Conservation (phyloP, 192 early-diverging fungal species). For the Allomyces javanicus region DNA sequence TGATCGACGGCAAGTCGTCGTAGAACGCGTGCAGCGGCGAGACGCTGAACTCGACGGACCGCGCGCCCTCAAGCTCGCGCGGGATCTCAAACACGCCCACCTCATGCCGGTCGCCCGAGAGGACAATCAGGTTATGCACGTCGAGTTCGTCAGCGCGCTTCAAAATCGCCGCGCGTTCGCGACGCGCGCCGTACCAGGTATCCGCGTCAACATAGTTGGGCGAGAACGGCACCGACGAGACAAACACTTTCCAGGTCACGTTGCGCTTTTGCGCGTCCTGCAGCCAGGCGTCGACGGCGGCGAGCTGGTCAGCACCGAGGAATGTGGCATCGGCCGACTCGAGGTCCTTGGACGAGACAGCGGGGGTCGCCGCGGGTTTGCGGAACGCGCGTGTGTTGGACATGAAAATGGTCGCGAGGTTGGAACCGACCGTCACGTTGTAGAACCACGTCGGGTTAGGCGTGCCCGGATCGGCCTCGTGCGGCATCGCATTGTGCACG, state of each 20-base stretch:
- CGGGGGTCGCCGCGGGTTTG: not conserved
- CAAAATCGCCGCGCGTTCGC: slow-evolving; percentile 21
- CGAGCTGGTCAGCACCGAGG: slow-evolving; percentile 22
- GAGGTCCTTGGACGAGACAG: no score
- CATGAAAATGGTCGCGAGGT: slow-evolving; percentile 9
- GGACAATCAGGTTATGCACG: slow-evolving; percentile 20
- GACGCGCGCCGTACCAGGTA: slow-evolving; percentile 25
- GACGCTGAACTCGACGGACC: slow-evolving; percentile 23
- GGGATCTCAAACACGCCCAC: slow-evolving; percentile 16
- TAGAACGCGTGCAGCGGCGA: slow-evolving; percentile 17
- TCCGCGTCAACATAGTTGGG: slow-evolving; percentile 13
- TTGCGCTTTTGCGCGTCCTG: slow-evolving; percentile 18
- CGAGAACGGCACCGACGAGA: slow-evolving; percentile 24
- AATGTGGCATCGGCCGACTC: not conserved
- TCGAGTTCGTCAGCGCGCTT: slow-evolving; percentile 6
- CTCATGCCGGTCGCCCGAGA: slow-evolving; percentile 31
- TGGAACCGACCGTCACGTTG: slow-evolving; percentile 19
- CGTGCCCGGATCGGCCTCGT: not conserved
- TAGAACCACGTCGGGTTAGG: slow-evolving; percentile 8
- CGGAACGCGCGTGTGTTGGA: not conserved
- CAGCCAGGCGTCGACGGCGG: slow-evolving; percentile 22
- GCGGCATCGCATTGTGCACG: slow-evolving; percentile 16
- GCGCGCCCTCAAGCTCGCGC: slow-evolving; percentile 19
- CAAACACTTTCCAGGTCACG: slow-evolving; percentile 13
- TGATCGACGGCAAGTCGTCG: not conserved